These are phyloP conservation scores for Lactifluus subvellereus DNA, from an alignment of 768 basidiomycete species.

Conservation along the genomic window DNA sequence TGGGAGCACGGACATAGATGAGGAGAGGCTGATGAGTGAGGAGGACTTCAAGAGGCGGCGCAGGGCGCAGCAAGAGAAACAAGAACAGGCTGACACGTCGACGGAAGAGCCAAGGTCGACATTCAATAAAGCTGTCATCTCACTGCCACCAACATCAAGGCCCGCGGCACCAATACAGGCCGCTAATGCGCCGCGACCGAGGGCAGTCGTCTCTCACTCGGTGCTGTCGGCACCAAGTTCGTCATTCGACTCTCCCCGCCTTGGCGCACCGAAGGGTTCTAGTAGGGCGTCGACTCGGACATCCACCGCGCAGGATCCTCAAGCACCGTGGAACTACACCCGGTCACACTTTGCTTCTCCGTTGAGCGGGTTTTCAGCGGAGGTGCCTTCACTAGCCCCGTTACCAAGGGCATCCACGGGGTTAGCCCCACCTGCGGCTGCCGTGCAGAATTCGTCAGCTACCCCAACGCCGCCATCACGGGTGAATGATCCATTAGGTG, in stretches of 20 bases:
- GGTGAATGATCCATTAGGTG: slow-evolving; percentile 30
- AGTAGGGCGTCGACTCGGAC: slow-evolving; percentile 21
- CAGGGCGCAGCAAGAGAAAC: slow-evolving; percentile 26
- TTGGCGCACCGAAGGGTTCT: slow-evolving; percentile 7
- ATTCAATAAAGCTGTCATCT: slow-evolving; percentile 9
- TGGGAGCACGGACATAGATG: slow-evolving; percentile 50
- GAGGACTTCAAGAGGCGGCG: slow-evolving; percentile 39
- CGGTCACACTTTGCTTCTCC: slow-evolving; percentile 41
- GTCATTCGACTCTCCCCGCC: slow-evolving; percentile 21
- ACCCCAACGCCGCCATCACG: slow-evolving; percentile 25
- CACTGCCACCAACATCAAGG: slow-evolving; percentile 24
- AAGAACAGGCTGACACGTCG: slow-evolving; percentile 13
- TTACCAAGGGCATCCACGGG: slow-evolving; percentile 44
- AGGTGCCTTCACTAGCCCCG: slow-evolving; percentile 43
- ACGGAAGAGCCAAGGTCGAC: slow-evolving; percentile 6
- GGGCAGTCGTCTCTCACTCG: slow-evolving; percentile 15
- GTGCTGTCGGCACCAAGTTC: slow-evolving; percentile 19
- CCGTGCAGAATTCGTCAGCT: slow-evolving; percentile 16
- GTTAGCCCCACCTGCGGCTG: slow-evolving; percentile 12
- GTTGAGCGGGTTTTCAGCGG: slow-evolving; percentile 27
- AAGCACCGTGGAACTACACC: slow-evolving; percentile 55
- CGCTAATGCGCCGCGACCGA: slow-evolving; percentile 20
- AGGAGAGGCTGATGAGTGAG: slow-evolving; percentile 59
- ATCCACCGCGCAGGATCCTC: slow-evolving; percentile 22
- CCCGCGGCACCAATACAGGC: slow-evolving; percentile 14